Percentiles rank a stretch among this genome's conserved stretches.
Evolutionary conservation across 805 yeast species (phyloP).

Genomic region (Saturnispora galanensis): DNA sequence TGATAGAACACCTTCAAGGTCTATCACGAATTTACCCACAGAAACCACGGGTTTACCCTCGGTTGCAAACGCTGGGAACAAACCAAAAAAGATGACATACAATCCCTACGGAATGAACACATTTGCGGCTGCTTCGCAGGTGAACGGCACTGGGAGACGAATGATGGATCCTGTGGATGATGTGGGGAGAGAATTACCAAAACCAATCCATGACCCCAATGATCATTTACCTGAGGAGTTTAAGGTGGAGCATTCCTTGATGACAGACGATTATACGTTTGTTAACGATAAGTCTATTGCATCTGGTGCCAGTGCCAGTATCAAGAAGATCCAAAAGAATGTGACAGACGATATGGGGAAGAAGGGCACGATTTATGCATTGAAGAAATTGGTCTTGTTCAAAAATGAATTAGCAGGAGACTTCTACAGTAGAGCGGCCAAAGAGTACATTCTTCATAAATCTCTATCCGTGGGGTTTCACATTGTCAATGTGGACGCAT

Average conservation of each 20-base stretch:
- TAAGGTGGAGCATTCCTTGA: conserved; percentile 39
- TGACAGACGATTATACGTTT: conserved; percentile 50
- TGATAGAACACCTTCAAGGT: neutral
- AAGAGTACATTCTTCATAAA: conserved; percentile 61
- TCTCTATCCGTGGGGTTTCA: conserved; percentile 47
- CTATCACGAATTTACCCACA: conserved; percentile 5
- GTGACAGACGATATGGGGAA: conserved; percentile 9
- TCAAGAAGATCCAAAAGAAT: conserved; percentile 37
- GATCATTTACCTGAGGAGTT: conserved; percentile 49
- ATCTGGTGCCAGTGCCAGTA: conserved; percentile 68
- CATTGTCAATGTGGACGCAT: conserved; percentile 47
- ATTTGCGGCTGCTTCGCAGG: neutral
- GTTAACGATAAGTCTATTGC: conserved; percentile 48
- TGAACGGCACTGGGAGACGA: conserved; percentile 9
- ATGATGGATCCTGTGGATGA: conserved; percentile 24
- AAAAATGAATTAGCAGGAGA: conserved; percentile 60
- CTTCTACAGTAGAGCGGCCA: conserved; percentile 59
- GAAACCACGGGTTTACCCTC: conserved; percentile 23
- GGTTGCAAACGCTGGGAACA: conserved; percentile 17
- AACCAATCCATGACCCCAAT: conserved; percentile 67
- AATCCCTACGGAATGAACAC: conserved; percentile 50
- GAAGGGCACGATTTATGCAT: conserved; percentile 48
- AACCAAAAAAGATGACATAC: conserved; percentile 37
- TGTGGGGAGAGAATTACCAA: conserved; percentile 39
- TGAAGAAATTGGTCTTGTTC: conserved; percentile 58